A percentile compares a stretch with the other conserved stretches of the same genome.
phyloP scores from a whole-genome alignment of 164 flowering plant species.

The Nymphaea colorata region DNA sequence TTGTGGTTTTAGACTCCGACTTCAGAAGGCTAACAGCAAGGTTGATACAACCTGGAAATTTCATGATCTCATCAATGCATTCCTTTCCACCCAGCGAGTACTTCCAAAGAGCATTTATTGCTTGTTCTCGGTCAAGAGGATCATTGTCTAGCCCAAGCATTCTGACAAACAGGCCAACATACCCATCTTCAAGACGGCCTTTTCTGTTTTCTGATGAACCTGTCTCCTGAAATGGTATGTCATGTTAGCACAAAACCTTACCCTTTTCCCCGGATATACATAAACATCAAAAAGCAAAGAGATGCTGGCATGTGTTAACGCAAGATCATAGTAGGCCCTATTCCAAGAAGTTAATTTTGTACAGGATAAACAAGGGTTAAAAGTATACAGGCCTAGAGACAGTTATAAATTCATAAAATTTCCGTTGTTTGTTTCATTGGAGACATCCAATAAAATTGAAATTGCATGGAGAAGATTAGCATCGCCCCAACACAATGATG shows the following conservation, averaged over 20 bases:
- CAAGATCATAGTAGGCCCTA: no score
- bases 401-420: no score
- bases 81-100: slow-evolving; percentile 74
- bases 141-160: slow-evolving; percentile 83
- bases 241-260: neutral
- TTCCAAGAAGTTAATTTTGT: no score
- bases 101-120: slow-evolving; percentile 66
- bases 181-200: slow-evolving; percentile 33
- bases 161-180: slow-evolving; percentile 61
- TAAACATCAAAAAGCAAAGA: neutral
- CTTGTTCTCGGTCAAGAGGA: slow-evolving; percentile 74
- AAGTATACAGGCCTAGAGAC: no score
- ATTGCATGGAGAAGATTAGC: no score
- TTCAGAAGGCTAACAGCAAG: slow-evolving; percentile 57
- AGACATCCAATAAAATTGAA: no score
- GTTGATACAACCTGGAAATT: slow-evolving; percentile 55
- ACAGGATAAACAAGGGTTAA: no score
- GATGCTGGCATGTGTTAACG: no score
- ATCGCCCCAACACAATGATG: no score
- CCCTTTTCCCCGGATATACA: neutral
- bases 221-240: slow-evolving; percentile 23
- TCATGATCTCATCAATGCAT: slow-evolving; percentile 53
- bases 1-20: slow-evolving; percentile 48
- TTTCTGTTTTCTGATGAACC: slow-evolving; percentile 17
- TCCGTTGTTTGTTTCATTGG: no score